Conservation (phyloP, 2,329 filamentous ascomycete species). For the Colletotrichum salicis region DNA sequence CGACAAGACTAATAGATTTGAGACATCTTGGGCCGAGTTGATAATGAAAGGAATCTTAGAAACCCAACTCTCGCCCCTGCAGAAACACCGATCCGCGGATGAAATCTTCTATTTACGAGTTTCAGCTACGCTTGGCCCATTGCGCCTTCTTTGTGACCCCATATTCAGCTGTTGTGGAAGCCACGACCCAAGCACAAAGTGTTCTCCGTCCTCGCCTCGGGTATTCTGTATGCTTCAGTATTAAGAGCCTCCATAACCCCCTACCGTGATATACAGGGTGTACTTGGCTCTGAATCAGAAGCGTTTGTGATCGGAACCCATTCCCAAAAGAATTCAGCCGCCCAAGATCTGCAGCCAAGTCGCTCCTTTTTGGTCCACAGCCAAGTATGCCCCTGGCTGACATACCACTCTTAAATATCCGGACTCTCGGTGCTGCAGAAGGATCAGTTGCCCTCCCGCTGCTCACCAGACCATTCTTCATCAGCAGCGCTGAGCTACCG, state of each 20-base stretch:
- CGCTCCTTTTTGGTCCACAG: conserved; percentile 6
- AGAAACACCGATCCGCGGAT: conserved; percentile 8
- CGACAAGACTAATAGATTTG: conserved; percentile 1
- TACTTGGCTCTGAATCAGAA: conserved; percentile 28
- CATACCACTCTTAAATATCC: conserved; percentile 30
- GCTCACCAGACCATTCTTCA: conserved; percentile 30
- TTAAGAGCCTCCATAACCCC: neutral
- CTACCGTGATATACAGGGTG: conserved; percentile 21
- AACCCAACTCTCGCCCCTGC: conserved; percentile 2
- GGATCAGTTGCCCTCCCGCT: conserved; percentile 6
- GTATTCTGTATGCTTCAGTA: too few relatives aligned
- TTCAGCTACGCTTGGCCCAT: conserved; percentile 5
- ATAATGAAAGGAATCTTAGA: neutral
- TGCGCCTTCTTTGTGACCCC: neutral
- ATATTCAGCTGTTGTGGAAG: neutral
- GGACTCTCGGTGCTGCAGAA: conserved; percentile 22
- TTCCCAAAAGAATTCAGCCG: conserved; percentile 1
- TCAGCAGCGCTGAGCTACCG: conserved; percentile 32
- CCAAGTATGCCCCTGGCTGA: conserved; percentile 19
- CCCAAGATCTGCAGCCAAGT: conserved; percentile 26
- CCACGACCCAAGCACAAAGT: too few relatives aligned
- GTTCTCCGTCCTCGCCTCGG: too few relatives aligned
- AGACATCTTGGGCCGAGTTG: conserved; percentile 22
- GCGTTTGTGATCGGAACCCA: conserved; percentile 15
- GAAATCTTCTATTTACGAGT: neutral